phyloP scores from a whole-genome alignment of 345 rosid genomes.

The Camelina hispida region DNA sequence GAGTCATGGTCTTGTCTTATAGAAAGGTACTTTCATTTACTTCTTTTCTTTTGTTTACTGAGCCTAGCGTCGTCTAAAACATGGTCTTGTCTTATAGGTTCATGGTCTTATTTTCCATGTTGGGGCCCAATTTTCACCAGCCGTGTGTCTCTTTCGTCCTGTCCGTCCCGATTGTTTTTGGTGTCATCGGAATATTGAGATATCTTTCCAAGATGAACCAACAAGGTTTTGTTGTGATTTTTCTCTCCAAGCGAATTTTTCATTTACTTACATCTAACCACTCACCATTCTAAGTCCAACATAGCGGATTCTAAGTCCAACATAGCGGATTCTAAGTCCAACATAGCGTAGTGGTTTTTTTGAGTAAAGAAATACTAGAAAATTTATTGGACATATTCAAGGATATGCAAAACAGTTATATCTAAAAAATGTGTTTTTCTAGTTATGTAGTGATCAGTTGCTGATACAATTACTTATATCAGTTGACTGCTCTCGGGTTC shows the following conservation, averaged over 20 bases:
- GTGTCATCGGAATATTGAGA: background rate
- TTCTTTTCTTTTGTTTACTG: background rate
- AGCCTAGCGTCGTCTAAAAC: background rate
- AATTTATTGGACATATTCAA: background rate
- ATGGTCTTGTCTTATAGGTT: background rate
- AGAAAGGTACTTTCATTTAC: background rate
- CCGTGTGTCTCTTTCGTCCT: background rate
- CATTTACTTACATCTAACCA: too few relatives aligned
- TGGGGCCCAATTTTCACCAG: background rate
- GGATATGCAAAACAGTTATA: background rate
- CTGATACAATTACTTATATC: background rate
- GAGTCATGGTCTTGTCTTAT: background rate
- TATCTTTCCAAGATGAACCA: background rate
- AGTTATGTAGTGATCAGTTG: background rate
- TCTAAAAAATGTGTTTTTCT: too few relatives aligned
- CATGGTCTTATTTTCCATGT: slow-evolving; percentile 4
- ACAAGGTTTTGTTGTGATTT: slow-evolving; percentile 11
- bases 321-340: background rate
- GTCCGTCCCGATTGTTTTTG: background rate
- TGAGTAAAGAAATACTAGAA: background rate
- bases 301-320: slow-evolving; percentile 25
- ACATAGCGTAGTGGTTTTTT: too few relatives aligned
- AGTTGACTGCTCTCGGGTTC: too few relatives aligned
- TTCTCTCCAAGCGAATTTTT: slow-evolving; percentile 20
- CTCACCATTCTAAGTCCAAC: too few relatives aligned